These are phyloP conservation scores for Axilococcus clingmanii DNA, from an alignment of 139 green algal species.

Conservation along the genomic window DNA sequence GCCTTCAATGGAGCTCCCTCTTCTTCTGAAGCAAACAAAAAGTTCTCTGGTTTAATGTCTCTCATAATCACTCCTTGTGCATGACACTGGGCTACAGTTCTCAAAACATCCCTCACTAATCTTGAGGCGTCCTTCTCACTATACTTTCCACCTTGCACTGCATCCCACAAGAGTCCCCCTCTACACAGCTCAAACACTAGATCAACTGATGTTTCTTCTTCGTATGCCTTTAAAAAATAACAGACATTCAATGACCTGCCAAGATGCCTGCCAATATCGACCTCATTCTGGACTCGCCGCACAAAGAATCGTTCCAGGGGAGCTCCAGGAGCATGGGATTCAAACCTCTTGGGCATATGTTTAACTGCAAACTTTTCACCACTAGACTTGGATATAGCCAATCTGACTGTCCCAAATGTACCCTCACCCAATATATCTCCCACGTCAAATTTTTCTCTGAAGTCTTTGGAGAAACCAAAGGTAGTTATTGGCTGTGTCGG, in stretches of 20 bases:
- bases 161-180: slow-evolving; percentile 35
- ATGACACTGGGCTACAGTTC: slow-evolving; percentile 60
- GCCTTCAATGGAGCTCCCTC: slow-evolving; percentile 48
- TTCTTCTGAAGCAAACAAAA: slow-evolving; percentile 47
- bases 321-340: slow-evolving; percentile 5
- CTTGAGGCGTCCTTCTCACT: slow-evolving; percentile 29
- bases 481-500: too few relatives aligned
- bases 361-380: slow-evolving; percentile 57
- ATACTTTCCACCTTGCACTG: slow-evolving; percentile 27
- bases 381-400: slow-evolving; percentile 1
- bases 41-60: slow-evolving; percentile 76
- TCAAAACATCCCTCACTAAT: slow-evolving; percentile 43
- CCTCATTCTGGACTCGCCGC: slow-evolving; percentile 57
- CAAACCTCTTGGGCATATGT: slow-evolving; percentile 48
- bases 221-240: slow-evolving; percentile 55
- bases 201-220: slow-evolving; percentile 51
- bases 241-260: slow-evolving; percentile 55
- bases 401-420: slow-evolving; percentile 31
- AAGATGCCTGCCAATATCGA: slow-evolving; percentile 59
- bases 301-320: slow-evolving; percentile 50
- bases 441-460: slow-evolving; percentile 25
- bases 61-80: slow-evolving; percentile 51
- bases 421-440: slow-evolving; percentile 25
- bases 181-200: slow-evolving; percentile 71
- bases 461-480: slow-evolving; percentile 21